Base-by-base conservation (phyloP, 192 early-diverging fungal genomes). In the Podila horticola region DNA sequence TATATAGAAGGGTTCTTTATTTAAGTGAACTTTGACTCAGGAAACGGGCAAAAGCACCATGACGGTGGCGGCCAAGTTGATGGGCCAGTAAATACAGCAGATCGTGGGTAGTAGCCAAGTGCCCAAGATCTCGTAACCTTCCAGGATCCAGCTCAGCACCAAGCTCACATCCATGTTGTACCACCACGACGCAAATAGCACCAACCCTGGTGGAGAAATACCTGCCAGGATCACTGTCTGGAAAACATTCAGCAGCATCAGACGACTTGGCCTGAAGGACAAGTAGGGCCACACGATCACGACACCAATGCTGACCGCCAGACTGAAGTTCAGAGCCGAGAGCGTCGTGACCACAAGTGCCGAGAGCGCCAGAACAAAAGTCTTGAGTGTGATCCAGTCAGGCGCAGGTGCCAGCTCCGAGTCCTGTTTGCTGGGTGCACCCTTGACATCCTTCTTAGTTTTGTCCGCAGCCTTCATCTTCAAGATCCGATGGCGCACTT, bases 31-130 rank as follows among this genome's bases (percentile, higher is more conserved):
- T 49, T 26, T 65, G 19, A 36, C 13, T 52, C 71, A 75, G 4
- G 41, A 67, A 13, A 69, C 60, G 1, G 81, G 75, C 33, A 79
- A 67, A 28, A 82, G 75, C 8, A 85, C 72, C 76, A 85, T 85
- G 4, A 83, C 71, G 3, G 52, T 41, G 31, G 76, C 72, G 34
- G 86, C 85, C 45, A 90, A 55, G 70, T 88, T 87, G 61, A 83
- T 69, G 7, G 93, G 93, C 92, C 93, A 94, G 77, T 93, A 93
- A 1, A 91, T 79, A n/a, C 88, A 87, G 74, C 91, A 91, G 29
- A 91, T 64, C 69, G 89, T 87, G 2, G 90, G 88, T 11, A 93
- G 84, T 0, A 91, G 74, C 86, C 90, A 89, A 24, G 84, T 89
- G 48, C 86, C 86, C 62, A 92, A 83, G 26, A 90, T 83, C 66